Evolutionary conservation across 2,329 filamentous ascomycete genomes (phyloP), one percentile per base, ranked within the genome.

Genomic region (Huntiella decipiens): DNA sequence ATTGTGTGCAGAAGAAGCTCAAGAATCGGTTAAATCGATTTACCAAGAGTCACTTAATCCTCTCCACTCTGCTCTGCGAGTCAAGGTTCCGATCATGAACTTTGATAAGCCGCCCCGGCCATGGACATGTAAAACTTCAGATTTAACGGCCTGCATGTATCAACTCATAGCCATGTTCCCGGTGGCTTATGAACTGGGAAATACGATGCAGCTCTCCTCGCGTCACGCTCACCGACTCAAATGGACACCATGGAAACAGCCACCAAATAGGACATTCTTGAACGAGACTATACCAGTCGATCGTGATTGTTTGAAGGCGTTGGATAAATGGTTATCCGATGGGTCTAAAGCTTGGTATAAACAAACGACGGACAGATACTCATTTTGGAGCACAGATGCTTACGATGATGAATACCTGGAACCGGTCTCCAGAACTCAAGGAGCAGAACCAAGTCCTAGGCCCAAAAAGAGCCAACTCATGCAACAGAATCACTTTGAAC

Each of bases 21-120:
- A 46, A 33, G 36, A 11, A 35, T n/a, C 46, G 1, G 31, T 16
- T 7, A 16, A 13, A 19, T 32, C 31, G 12, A 37, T 54, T 4
- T 56, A 57, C 33, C 54, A 58, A 46, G 61, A 64, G 36, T 51
- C 51, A 10, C 39, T 60, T 1, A 50, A 58, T 16, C 48, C 53
- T 15, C 38, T 49, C 4, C 53, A 58, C 12, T 53, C 55, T 3
- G 47, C 54, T 1, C 48, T 57, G 4, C 54, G 59, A 19, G 37
- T 62, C 15, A 48, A 53, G 2, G 53, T 60, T 36, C 59, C 60
- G 4, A 33, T 46, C 5, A 39, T 60, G 17, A 50, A 56, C 28
- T 61, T 60, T 35, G 49, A 50, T 1, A 51, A 53, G 16, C 47
- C 54, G 11, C 38, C 46, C 4, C 51, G 55, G 1, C 49, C 51